phyloP scores from a whole-genome alignment of 176 grass and related monocot genomes.

The Miscanthus lutarioriparius region DNA sequence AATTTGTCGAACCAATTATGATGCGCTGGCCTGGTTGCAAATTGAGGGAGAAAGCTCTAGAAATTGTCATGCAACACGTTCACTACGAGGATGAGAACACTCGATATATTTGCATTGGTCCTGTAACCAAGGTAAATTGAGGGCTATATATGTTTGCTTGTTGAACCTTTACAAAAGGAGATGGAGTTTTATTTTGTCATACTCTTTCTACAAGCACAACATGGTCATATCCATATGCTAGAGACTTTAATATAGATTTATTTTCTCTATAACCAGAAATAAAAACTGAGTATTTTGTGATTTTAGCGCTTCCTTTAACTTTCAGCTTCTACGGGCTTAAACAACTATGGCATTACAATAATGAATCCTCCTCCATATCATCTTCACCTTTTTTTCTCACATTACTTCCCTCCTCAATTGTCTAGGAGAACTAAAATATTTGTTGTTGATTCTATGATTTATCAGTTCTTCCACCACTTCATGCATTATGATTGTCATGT shows the following conservation, averaged over 20 bases:
- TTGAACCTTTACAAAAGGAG: neutral
- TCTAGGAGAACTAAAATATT: neutral
- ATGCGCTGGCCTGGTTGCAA: conserved; percentile 78
- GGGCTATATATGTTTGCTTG: conserved; percentile 9
- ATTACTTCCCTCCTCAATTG: neutral
- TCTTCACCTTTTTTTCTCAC: neutral
- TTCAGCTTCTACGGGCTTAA: conserved; percentile 10
- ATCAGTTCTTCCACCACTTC: neutral
- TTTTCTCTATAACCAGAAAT: neutral
- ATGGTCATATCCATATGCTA: neutral
- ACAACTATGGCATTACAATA: neutral
- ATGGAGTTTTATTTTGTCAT: neutral
- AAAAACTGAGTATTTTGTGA: neutral
- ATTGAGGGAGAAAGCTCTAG: conserved; percentile 76
- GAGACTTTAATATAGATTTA: neutral
- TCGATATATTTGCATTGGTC: conserved; percentile 88
- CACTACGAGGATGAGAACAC: conserved; percentile 99
- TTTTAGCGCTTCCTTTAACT: neutral
- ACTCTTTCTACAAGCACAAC: conserved; percentile 1
- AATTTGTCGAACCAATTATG: conserved; percentile 87
- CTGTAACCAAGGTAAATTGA: conserved; percentile 85
- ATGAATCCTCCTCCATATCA: neutral
- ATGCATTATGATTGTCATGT: neutral
- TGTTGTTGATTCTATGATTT: too few relatives aligned
- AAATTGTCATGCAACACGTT: conserved; percentile 76